Base-by-base conservation (phyloP, 768 basidiomycete genomes). In the Lactifluus volemus region DNA sequence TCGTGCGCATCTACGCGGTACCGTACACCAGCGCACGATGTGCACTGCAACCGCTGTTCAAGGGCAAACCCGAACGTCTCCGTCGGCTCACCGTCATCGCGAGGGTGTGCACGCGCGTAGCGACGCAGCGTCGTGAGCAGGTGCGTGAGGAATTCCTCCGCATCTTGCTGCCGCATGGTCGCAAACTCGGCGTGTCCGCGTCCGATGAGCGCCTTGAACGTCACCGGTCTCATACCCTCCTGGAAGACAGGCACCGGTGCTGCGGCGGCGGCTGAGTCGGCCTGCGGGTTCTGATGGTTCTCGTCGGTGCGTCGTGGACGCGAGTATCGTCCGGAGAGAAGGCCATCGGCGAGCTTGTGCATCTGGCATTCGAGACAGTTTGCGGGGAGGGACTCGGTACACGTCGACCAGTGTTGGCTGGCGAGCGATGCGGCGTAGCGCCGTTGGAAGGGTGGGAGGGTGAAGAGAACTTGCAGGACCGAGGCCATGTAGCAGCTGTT, bases 161-260 rank as follows among this genome's bases (percentile, higher is more conserved):
- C 85, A 68, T 99, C 97, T 70, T 98, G 97, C 72, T 99, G 96
- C 55, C 83, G 81, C 95, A 98, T 98, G 50, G 95, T 98, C 38
- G 89, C 78, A 68, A 98, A 98, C 73, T 98, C 97, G 36, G 82
- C 82, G 68, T 98, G 97, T 1, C 92, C 93, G 66, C 88, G 90
- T 2, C 96, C 96, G 39, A 98, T 83, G 10, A 98, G 81, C 5
- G 84, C 76, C 73, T 98, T 98, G 78, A 98, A 92, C 64, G 83
- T 83, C 1, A 78, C 77, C 0, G 96, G 97, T 47, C 82, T 81
- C 45, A 99, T 71, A 0, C 97, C 97, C 25, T 81, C 83, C 69
- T 98, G 96, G 76, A 91, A 94, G 4, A 81, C 77, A 0, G 83
- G 81, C 8, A 68, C 59, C 65, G 80, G 59, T 66, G 74, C 53